A percentile compares a stretch with the other conserved stretches of the same genome.
Evolutionary conservation across 805 yeast species (phyloP).

Genomic region (Kluyveromyces starmeri): DNA sequence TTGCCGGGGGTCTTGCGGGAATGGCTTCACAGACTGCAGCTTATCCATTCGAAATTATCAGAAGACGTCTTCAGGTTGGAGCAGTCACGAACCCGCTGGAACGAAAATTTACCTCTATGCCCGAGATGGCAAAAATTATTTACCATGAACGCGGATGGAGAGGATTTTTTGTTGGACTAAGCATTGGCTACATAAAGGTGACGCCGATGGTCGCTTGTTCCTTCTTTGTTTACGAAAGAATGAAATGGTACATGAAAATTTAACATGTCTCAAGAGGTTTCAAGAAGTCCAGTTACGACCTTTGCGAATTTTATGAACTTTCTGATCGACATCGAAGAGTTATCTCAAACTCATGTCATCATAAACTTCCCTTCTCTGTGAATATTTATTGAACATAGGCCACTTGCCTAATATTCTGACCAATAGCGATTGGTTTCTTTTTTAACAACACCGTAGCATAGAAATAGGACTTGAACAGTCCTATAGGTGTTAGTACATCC

Average conservation of each 20-base stretch:
- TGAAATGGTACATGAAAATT: slow-evolving; percentile 63
- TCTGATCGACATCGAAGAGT: too few species aligned
- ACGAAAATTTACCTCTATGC: slow-evolving; percentile 26
- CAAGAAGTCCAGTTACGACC: too few species aligned
- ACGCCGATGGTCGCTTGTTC: slow-evolving; percentile 97
- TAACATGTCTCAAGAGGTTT: slow-evolving; percentile 23
- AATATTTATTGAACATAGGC: too few species aligned
- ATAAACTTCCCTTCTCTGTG: too few species aligned
- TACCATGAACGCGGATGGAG: slow-evolving; percentile 66
- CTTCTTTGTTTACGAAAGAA: slow-evolving; percentile 85
- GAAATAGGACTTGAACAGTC: too few species aligned
- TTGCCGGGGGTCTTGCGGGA: slow-evolving; percentile 96
- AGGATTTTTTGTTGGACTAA: slow-evolving; percentile 90
- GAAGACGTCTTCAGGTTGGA: slow-evolving; percentile 94
- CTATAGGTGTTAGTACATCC: too few species aligned
- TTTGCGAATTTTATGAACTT: too few species aligned
- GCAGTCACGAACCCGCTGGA: slow-evolving; percentile 58
- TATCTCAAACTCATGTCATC: too few species aligned
- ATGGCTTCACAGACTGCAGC: slow-evolving; percentile 93
- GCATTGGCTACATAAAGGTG: slow-evolving; percentile 91
- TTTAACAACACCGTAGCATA: too few species aligned
- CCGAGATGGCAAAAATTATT: slow-evolving; percentile 41
- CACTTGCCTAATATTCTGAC: too few species aligned
- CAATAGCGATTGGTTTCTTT: too few species aligned
- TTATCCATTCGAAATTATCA: slow-evolving; percentile 89